Conservation (phyloP, 306 rosid species). For the Begonia masoniana region DNA sequence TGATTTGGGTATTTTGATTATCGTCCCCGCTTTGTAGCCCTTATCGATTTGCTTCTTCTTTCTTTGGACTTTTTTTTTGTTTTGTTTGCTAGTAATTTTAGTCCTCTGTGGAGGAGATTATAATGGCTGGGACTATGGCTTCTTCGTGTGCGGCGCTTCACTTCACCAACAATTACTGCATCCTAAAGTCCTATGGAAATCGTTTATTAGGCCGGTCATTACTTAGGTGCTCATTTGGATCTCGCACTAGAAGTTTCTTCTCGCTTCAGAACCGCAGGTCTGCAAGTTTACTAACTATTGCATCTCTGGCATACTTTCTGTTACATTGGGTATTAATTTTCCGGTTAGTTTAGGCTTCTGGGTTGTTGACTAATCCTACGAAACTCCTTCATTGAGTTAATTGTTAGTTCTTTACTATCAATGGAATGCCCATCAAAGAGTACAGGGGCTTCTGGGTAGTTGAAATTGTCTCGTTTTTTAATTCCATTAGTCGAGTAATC, state of each 20-base stretch:
- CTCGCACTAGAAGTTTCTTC: slow-evolving; percentile 27
- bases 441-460: neutral
- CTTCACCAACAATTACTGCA: slow-evolving; percentile 16
- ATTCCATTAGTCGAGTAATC: too few relatives aligned
- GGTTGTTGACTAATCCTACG: too few relatives aligned
- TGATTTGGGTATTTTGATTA: slow-evolving; percentile 8
- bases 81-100: neutral
- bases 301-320: neutral
- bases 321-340: neutral
- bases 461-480: neutral
- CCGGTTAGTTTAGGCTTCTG: neutral
- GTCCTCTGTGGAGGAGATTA: neutral
- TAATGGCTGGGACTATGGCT: slow-evolving; percentile 51
- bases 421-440: neutral
- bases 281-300: neutral
- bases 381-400: too few relatives aligned
- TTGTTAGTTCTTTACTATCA: neutral
- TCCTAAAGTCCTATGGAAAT: slow-evolving; percentile 16
- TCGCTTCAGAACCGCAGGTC: slow-evolving; percentile 37
- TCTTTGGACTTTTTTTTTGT: neutral
- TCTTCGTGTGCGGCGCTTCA: slow-evolving; percentile 36
- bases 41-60: neutral
- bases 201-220: slow-evolving; percentile 18
- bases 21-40: slow-evolving; percentile 15
- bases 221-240: slow-evolving; percentile 21